Percentiles rank a stretch among this genome's conserved stretches.
Evolutionary conservation across 257 asterid genomes (phyloP).

Genomic region (Asclepias syriaca): DNA sequence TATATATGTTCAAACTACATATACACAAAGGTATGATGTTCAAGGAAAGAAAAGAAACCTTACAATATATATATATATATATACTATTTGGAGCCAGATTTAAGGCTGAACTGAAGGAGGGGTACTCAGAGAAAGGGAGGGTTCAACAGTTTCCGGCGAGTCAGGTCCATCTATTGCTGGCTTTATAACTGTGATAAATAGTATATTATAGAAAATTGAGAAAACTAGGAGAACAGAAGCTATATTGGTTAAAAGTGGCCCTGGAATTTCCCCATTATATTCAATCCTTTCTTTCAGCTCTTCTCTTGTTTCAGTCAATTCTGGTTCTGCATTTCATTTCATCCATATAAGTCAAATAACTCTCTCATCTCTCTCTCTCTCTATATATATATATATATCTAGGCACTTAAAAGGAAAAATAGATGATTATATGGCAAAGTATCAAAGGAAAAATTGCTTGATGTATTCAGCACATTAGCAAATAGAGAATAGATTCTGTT

Average conservation of each 20-base stretch:
- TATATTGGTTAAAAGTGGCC: conserved; percentile 32
- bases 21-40: too few species aligned
- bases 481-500: too few species aligned
- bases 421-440: too few species aligned
- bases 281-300: conserved; percentile 20
- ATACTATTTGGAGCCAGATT: background rate
- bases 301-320: conserved; percentile 21
- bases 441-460: too few species aligned
- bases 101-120: conserved; percentile 2
- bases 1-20: too few species aligned
- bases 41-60: too few species aligned
- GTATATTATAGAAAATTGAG: conserved; percentile 54
- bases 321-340: conserved; percentile 35
- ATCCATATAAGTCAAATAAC: conserved; percentile 8
- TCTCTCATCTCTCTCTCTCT: too few species aligned
- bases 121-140: conserved; percentile 4
- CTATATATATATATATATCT: too few species aligned
- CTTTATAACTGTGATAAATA: conserved; percentile 56
- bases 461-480: too few species aligned
- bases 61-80: too few species aligned
- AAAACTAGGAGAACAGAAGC: conserved; percentile 44
- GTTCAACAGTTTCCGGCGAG: conserved; percentile 21
- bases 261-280: conserved; percentile 25
- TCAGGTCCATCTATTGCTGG: conserved; percentile 61
- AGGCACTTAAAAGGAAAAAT: too few species aligned